Evolutionary conservation across 1,284 basidiomycete genomes (phyloP).

Genomic region (Puccinia triticina): DNA sequence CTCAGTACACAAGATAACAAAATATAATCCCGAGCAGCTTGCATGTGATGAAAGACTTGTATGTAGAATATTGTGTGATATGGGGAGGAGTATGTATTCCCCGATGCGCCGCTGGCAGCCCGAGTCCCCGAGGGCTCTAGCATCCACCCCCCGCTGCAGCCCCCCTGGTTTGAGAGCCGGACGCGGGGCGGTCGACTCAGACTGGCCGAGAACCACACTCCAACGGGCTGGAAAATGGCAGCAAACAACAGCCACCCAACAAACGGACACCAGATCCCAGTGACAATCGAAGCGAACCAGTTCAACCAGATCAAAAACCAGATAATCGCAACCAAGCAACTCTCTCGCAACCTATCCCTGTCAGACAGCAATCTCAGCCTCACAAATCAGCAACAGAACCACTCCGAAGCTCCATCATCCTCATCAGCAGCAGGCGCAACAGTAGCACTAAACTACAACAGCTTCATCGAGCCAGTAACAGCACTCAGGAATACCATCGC

Average conservation of each 20-base stretch:
- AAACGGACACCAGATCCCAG: not conserved
- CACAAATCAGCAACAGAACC: not conserved
- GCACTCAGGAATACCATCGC: conserved; percentile 19
- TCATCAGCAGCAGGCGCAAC: not conserved
- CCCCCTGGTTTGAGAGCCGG: too few relatives aligned
- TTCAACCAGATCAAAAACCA: conserved; percentile 40
- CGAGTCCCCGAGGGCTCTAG: too few relatives aligned
- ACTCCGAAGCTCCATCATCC: not conserved
- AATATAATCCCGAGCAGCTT: too few relatives aligned
- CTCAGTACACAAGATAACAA: too few relatives aligned
- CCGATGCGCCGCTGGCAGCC: too few relatives aligned
- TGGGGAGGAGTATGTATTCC: too few relatives aligned
- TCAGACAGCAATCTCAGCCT: not conserved
- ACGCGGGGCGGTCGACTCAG: not conserved
- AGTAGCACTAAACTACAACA: conserved; percentile 10
- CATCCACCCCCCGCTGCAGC: too few relatives aligned
- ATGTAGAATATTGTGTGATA: too few relatives aligned
- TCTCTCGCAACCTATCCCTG: conserved; percentile 31
- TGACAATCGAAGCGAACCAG: conserved; percentile 27
- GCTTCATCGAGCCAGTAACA: conserved; percentile 31
- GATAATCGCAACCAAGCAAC: conserved; percentile 38
- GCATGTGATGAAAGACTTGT: too few relatives aligned
- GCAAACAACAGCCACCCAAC: conserved; percentile 1
- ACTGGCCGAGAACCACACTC: too few relatives aligned
- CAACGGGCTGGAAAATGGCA: too few relatives aligned